phyloP scores from a whole-genome alignment of 2,329 filamentous ascomycete species.

The Aspergillus pseudoglaucus region DNA sequence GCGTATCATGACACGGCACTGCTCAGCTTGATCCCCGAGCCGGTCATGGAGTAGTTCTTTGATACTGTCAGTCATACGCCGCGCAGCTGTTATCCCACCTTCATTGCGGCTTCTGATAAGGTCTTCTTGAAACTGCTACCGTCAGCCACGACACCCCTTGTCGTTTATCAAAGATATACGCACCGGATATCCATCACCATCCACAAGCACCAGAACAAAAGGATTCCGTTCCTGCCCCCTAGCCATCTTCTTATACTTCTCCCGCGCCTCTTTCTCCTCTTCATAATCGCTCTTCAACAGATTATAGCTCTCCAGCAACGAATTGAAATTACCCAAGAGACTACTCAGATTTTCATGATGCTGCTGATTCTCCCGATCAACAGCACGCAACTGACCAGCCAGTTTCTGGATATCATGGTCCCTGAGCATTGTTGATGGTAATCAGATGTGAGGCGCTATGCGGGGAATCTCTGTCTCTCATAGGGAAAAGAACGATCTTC shows the following conservation, averaged over 20 bases:
- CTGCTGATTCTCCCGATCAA: conserved; percentile 17
- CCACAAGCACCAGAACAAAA: conserved; percentile 56
- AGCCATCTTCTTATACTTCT: conserved; percentile 51
- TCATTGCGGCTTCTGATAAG: conserved; percentile 44
- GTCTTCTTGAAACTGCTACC: conserved; percentile 50
- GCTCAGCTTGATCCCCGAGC: conserved; percentile 42
- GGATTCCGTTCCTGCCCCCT: conserved; percentile 47
- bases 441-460: neutral
- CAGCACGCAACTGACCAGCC: conserved; percentile 6
- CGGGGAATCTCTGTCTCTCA: too few relatives aligned
- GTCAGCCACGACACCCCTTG: conserved; percentile 47
- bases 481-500: too few relatives aligned
- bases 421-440: conserved; percentile 10
- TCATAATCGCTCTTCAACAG: conserved; percentile 53
- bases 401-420: conserved; percentile 14
- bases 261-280: conserved; percentile 48
- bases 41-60: conserved; percentile 38
- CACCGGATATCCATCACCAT: conserved; percentile 54
- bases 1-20: conserved; percentile 50
- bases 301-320: conserved; percentile 50
- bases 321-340: conserved; percentile 36
- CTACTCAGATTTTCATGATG: conserved; percentile 25
- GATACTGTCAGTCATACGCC: conserved; percentile 47
- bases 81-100: conserved; percentile 52
- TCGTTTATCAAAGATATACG: conserved; percentile 6